Conservation (phyloP, 2,329 filamentous ascomycete species). For the Trichoderma harzianum region DNA sequence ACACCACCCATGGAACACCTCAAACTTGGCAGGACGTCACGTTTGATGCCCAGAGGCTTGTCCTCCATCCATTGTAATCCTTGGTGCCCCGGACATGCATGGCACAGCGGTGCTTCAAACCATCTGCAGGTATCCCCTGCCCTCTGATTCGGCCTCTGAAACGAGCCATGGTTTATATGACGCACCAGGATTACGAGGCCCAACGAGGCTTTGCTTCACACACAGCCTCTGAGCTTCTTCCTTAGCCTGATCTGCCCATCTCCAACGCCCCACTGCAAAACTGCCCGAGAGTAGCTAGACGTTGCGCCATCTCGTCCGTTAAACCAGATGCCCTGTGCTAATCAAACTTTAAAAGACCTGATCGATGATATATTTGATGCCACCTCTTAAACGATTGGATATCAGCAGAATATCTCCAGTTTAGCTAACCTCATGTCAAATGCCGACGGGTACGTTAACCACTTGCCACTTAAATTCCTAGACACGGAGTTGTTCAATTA, state of each 20-base stretch:
- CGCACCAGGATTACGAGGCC: slow-evolving; percentile 2
- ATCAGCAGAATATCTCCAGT: not conserved
- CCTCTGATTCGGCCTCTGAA: not conserved
- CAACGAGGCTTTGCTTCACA: not conserved
- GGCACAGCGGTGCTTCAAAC: not conserved
- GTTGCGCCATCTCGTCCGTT: not conserved
- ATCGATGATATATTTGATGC: not conserved
- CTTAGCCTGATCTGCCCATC: not conserved
- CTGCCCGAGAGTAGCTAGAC: not conserved
- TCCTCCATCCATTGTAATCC: not conserved
- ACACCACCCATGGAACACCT: not conserved
- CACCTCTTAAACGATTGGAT: not conserved
- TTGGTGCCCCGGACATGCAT: not conserved
- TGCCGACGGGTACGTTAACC: not conserved
- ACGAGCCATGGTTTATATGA: slow-evolving; percentile 1
- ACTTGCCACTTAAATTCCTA: not conserved
- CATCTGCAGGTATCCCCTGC: not conserved
- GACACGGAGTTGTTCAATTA: not conserved
- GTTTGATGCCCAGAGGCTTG: not conserved
- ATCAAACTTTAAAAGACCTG: not conserved
- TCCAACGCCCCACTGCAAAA: not conserved
- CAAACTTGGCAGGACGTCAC: slow-evolving; percentile 1
- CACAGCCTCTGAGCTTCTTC: not conserved
- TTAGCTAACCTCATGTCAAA: not conserved
- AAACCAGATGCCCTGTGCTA: not conserved